Evolutionary conservation across 2,329 filamentous ascomycete genomes (phyloP).

Genomic region (Phialophora tarda): DNA sequence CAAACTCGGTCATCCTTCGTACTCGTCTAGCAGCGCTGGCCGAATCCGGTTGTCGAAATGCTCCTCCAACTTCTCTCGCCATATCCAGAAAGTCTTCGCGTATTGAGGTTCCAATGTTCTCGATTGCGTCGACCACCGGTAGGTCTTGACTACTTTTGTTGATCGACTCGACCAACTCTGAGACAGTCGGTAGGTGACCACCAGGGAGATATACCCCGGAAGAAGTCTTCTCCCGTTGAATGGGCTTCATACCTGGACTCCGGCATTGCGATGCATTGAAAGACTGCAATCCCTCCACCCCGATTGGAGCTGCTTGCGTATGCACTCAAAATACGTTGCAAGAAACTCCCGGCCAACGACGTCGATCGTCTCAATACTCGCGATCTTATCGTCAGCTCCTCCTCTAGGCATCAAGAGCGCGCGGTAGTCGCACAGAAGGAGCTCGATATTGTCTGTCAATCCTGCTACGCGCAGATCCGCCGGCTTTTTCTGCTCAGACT

Average conservation of each 20-base stretch:
- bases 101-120: constrained; percentile 78
- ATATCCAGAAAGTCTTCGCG: constrained; percentile 71
- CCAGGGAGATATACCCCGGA: constrained; percentile 77
- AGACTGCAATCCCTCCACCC: constrained; percentile 69
- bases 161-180: constrained; percentile 65
- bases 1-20: constrained; percentile 65
- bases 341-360: constrained; percentile 72
- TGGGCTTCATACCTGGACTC: constrained; percentile 71
- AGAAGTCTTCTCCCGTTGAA: constrained; percentile 72
- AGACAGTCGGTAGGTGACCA: constrained; percentile 68
- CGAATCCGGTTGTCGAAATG: constrained; percentile 67
- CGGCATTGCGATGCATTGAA: constrained; percentile 80
- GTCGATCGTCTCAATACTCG: constrained; percentile 80
- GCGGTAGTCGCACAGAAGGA: constrained; percentile 72
- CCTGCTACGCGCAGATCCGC: constrained; percentile 70
- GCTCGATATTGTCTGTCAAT: constrained; percentile 65
- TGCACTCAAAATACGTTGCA: constrained; percentile 68
- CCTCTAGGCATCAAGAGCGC: constrained; percentile 59
- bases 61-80: constrained; percentile 69
- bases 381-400: constrained; percentile 69
- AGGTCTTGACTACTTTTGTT: constrained; percentile 64
- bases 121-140: constrained; percentile 69
- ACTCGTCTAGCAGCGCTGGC: constrained; percentile 64
- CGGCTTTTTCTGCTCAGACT: constrained; percentile 71
- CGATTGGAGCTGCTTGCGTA: constrained; percentile 68